A percentile compares a stretch with the other conserved stretches of the same genome.
Conservation (phyloP, 2,329 filamentous ascomycete genomes). For the Microdochium paspali region DNA sequence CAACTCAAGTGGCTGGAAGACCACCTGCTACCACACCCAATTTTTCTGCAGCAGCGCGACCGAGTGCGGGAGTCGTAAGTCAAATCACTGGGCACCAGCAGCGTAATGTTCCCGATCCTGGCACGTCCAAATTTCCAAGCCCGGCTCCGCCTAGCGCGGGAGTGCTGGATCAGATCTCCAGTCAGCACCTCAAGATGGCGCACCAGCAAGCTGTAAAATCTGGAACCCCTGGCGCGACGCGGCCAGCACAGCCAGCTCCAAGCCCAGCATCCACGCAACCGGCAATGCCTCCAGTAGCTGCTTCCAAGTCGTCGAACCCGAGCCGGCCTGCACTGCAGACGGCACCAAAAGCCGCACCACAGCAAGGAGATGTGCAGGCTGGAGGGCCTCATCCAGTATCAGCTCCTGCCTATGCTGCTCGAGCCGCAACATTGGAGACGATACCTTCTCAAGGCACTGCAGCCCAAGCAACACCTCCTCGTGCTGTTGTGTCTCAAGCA, state of each 20-base stretch:
- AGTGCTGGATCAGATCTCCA: conserved; percentile 14
- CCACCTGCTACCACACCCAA: conserved; percentile 3
- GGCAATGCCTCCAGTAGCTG: not conserved
- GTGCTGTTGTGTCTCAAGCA: not conserved
- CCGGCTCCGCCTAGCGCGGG: conserved; percentile 18
- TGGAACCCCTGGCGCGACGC: not conserved
- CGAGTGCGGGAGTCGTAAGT: conserved; percentile 16
- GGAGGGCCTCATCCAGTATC: not conserved
- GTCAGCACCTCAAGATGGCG: not conserved
- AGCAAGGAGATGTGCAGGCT: too few relatives aligned
- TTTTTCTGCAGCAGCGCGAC: conserved; percentile 16
- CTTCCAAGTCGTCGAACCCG: too few relatives aligned
- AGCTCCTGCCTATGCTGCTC: not conserved
- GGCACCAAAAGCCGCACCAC: too few relatives aligned
- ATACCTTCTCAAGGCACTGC: not conserved
- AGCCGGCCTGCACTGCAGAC: too few relatives aligned
- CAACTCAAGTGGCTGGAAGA: not conserved
- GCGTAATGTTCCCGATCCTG: not conserved
- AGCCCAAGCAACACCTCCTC: not conserved
- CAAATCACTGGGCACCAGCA: conserved; percentile 9
- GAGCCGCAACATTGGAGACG: not conserved
- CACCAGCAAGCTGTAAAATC: not conserved
- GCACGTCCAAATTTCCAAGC: conserved; percentile 11
- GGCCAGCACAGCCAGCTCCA: not conserved
- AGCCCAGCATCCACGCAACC: not conserved